A percentile compares a stretch with the other conserved stretches of the same genome.
Evolutionary conservation across 2,329 filamentous ascomycete genomes (phyloP).

Genomic region (Diaporthe sp.): DNA sequence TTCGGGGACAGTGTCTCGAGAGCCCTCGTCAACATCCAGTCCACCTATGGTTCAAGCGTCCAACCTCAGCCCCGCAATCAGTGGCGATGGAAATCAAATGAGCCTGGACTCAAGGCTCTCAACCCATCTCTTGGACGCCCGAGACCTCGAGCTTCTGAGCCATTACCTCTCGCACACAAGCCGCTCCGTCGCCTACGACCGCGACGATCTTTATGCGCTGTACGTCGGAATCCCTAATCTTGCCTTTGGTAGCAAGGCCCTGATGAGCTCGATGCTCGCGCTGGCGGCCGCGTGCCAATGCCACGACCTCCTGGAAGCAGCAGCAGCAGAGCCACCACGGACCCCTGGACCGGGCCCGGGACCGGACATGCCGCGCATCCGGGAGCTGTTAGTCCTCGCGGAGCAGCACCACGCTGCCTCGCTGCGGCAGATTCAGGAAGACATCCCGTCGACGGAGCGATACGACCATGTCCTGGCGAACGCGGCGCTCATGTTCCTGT

Average conservation of each 20-base stretch:
- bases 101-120: background rate
- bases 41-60: background rate
- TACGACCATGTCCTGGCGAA: constrained; percentile 55
- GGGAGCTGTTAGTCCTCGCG: constrained; percentile 50
- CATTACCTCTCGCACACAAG: constrained; percentile 60
- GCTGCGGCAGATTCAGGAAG: constrained; percentile 53
- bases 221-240: constrained; percentile 58
- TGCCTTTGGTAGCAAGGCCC: constrained; percentile 53
- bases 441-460: constrained; percentile 48
- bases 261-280: constrained; percentile 59
- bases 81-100: background rate
- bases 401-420: constrained; percentile 55
- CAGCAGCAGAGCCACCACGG: background rate
- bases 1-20: background rate
- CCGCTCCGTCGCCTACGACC: constrained; percentile 51
- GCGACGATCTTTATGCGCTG: constrained; percentile 55
- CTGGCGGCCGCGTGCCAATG: constrained; percentile 57
- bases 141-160: constrained; percentile 54
- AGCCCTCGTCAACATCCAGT: background rate
- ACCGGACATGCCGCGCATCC: constrained; percentile 40
- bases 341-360: background rate
- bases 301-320: constrained; percentile 47
- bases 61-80: background rate
- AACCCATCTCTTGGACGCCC: constrained; percentile 7
- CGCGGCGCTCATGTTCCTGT: constrained; percentile 58